These are phyloP conservation scores for Skeletonema grethae DNA, from an alignment of 108 stramenopile genomes.

Conservation along the genomic window DNA sequence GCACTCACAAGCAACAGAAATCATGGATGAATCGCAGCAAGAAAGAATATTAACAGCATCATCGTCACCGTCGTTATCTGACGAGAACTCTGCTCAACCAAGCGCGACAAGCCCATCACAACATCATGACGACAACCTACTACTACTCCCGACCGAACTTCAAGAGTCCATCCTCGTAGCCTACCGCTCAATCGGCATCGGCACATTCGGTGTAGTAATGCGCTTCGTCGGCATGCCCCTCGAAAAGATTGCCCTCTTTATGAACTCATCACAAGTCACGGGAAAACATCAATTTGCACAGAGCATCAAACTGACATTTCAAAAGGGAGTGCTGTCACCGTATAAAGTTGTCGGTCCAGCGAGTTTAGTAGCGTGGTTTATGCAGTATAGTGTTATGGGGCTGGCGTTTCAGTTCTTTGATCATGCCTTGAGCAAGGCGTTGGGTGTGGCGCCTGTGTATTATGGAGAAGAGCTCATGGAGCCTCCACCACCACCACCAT, in stretches of 20 bases:
- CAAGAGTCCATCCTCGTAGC: conserved; percentile 52
- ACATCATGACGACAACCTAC: not conserved
- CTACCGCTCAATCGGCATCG: conserved; percentile 75
- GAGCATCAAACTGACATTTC: conserved; percentile 58
- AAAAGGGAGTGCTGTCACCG: conserved; percentile 59
- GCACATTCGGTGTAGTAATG: conserved; percentile 68
- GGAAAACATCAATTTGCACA: conserved; percentile 60
- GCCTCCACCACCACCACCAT: conserved; percentile 20
- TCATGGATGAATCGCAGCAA: too few relatives aligned
- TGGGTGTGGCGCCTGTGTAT: conserved; percentile 56
- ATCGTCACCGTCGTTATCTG: too few relatives aligned
- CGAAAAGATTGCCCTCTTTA: conserved; percentile 79
- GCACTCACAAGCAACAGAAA: too few relatives aligned
- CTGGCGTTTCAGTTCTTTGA: conserved; percentile 73
- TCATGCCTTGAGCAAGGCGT: conserved; percentile 46
- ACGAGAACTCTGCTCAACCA: not conserved
- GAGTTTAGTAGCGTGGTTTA: conserved; percentile 71
- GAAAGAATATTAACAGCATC: too few relatives aligned
- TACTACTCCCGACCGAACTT: conserved; percentile 27
- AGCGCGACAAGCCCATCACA: not conserved
- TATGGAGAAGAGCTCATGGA: conserved; percentile 73
- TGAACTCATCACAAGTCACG: conserved; percentile 73
- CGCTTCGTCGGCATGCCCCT: conserved; percentile 76
- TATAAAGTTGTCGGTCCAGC: conserved; percentile 74
- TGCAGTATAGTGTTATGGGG: conserved; percentile 78